Evolutionary conservation across 352 stramenopile species (phyloP).

Genomic region (Pythium monospermum): DNA sequence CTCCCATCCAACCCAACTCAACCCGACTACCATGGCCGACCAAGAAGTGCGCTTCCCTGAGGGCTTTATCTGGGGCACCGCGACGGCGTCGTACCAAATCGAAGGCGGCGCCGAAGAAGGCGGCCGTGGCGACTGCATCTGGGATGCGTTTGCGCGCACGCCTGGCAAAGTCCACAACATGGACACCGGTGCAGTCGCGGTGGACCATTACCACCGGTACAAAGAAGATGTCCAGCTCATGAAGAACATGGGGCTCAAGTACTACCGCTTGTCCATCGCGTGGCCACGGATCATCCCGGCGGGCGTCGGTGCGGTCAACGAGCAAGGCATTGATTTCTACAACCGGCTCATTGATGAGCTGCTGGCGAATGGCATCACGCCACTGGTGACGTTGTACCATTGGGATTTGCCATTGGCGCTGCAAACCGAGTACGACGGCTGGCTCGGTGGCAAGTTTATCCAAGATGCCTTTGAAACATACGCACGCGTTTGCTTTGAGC

Average conservation of each 20-base stretch:
- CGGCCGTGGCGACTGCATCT: conserved; percentile 84
- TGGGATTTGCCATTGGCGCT: conserved; percentile 92
- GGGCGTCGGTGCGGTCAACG: conserved; percentile 57
- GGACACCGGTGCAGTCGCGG: conserved; percentile 76
- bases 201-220: conserved; percentile 92
- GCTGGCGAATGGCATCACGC: conserved; percentile 61
- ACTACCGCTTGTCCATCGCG: conserved; percentile 92
- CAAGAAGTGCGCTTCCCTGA: conserved; percentile 40
- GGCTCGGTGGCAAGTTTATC: conserved; percentile 50
- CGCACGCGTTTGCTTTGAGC: conserved; percentile 81
- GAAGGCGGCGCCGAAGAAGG: conserved; percentile 87
- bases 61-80: conserved; percentile 81
- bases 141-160: conserved; percentile 84
- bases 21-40: conserved; percentile 6
- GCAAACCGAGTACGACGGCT: conserved; percentile 59
- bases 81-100: conserved; percentile 91
- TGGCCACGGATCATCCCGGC: conserved; percentile 87
- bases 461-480: conserved; percentile 76
- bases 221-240: conserved; percentile 90
- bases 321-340: conserved; percentile 89
- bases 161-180: conserved; percentile 49
- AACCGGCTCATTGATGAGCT: conserved; percentile 87
- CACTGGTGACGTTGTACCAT: conserved; percentile 93
- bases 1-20: background rate
- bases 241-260: conserved; percentile 82